Percentiles rank a stretch among this genome's conserved stretches.
These are phyloP conservation scores for Tulasnella sp. DNA, from an alignment of 768 basidiomycete species.

Conservation along the genomic window DNA sequence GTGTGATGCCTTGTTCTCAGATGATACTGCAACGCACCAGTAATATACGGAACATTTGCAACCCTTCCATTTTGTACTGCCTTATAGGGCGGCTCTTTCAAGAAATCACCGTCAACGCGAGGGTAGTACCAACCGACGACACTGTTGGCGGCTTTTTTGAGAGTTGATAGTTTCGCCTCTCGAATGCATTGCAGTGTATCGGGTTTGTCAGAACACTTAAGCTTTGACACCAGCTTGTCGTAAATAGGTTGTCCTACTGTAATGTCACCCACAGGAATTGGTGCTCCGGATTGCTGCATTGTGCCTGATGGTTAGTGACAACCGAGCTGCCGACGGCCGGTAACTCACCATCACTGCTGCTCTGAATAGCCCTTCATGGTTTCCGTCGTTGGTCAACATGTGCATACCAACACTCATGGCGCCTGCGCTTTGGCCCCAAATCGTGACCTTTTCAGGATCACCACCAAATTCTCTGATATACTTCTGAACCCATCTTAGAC, in stretches of 20 bases:
- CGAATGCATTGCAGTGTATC: neutral
- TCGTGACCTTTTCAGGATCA: constrained; percentile 46
- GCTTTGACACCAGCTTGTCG: neutral
- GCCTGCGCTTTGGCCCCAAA: constrained; percentile 25
- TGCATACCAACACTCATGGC: constrained; percentile 1
- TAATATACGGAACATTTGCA: neutral
- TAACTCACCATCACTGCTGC: neutral
- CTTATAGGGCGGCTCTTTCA: neutral
- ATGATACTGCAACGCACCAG: neutral
- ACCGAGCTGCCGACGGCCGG: too few species aligned
- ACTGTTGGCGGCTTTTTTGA: neutral
- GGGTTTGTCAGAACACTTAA: neutral
- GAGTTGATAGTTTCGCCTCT: neutral
- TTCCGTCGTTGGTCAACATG: neutral
- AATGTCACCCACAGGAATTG: neutral
- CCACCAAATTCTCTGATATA: constrained; percentile 54
- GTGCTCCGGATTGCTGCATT: constrained; percentile 2
- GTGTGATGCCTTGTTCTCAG: too few species aligned
- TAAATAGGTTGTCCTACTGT: neutral
- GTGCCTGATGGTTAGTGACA: too few species aligned
- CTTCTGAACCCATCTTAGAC: constrained; percentile 52
- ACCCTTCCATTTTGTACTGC: neutral
- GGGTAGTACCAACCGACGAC: neutral
- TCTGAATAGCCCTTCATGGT: neutral
- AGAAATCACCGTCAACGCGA: neutral